Percentiles rank a stretch among this genome's conserved stretches.
phyloP scores from a whole-genome alignment of 2,329 filamentous ascomycete species.

The Aureobasidium mangrovei region DNA sequence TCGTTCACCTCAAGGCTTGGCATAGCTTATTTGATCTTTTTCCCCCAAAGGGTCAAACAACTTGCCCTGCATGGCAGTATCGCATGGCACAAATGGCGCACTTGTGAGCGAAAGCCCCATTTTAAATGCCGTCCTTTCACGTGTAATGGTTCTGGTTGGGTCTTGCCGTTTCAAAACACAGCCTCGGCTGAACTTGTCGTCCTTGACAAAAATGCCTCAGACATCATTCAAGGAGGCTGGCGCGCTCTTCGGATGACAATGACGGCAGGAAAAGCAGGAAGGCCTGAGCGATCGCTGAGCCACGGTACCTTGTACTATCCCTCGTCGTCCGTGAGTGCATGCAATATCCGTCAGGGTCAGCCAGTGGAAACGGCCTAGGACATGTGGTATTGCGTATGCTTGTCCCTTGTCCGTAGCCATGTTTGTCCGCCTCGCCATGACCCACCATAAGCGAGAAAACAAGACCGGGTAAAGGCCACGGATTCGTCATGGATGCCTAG shows the following conservation, averaged over 20 bases:
- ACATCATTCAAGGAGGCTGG: conserved; percentile 1
- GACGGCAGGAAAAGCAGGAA: too few species aligned
- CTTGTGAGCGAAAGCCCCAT: neutral
- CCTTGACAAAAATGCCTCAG: conserved; percentile 8
- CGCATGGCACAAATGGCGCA: neutral
- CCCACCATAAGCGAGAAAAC: too few species aligned
- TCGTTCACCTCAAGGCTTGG: conserved; percentile 2
- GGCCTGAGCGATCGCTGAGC: too few species aligned
- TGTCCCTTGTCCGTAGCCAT: too few species aligned
- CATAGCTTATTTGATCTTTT: neutral
- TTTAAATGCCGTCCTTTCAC: neutral
- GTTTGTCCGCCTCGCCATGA: too few species aligned
- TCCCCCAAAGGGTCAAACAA: neutral
- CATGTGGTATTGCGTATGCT: too few species aligned
- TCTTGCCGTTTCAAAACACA: neutral
- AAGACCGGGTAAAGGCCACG: too few species aligned
- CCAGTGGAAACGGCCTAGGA: too few species aligned
- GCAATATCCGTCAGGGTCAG: too few species aligned
- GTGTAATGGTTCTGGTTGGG: neutral
- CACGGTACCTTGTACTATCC: too few species aligned
- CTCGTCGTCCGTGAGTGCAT: too few species aligned
- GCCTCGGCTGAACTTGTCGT: neutral
- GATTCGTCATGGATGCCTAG: too few species aligned
- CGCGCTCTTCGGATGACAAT: neutral
- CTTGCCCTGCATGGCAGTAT: neutral